Percentiles rank a stretch among this genome's conserved stretches.
Conservation (phyloP, 768 basidiomycete genomes). For the Leccinum longicurvipes region DNA sequence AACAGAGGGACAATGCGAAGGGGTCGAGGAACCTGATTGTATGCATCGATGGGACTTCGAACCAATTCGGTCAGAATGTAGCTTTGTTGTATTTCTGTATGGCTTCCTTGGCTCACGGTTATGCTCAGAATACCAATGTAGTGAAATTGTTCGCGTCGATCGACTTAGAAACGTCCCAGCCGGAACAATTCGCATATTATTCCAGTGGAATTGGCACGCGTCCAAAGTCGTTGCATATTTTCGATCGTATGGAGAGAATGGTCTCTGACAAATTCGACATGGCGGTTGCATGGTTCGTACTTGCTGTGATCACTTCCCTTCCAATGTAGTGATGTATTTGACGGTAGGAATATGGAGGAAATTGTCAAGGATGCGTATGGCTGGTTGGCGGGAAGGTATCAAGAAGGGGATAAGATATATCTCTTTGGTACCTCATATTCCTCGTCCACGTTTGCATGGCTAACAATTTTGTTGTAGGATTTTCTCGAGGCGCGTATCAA, state of each 20-base stretch:
- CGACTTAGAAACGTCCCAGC: not conserved
- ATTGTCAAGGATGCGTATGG: slow-evolving; percentile 33
- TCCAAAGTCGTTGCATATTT: not conserved
- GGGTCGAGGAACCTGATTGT: slow-evolving; percentile 16
- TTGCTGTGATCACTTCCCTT: not conserved
- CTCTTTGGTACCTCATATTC: slow-evolving; percentile 28
- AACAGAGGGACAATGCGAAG: slow-evolving; percentile 2
- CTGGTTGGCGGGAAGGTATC: slow-evolving; percentile 32
- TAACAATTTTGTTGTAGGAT: slow-evolving; percentile 20
- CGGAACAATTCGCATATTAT: not conserved
- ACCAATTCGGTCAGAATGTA: not conserved
- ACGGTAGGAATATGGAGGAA: slow-evolving; percentile 26
- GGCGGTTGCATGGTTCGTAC: not conserved
- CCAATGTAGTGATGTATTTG: not conserved
- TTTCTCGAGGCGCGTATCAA: slow-evolving; percentile 44
- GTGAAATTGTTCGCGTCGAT: not conserved
- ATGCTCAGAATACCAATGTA: not conserved
- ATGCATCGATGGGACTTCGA: not conserved
- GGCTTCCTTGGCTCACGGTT: not conserved
- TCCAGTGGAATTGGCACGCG: not conserved
- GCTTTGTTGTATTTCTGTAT: not conserved
- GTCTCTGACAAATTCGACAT: not conserved
- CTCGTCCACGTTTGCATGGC: not conserved
- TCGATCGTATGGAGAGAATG: not conserved
- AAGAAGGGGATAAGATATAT: slow-evolving; percentile 33